Evolutionary conservation across 1,284 basidiomycete genomes (phyloP).

Genomic region (Anthracocystis panici-leucophaei): DNA sequence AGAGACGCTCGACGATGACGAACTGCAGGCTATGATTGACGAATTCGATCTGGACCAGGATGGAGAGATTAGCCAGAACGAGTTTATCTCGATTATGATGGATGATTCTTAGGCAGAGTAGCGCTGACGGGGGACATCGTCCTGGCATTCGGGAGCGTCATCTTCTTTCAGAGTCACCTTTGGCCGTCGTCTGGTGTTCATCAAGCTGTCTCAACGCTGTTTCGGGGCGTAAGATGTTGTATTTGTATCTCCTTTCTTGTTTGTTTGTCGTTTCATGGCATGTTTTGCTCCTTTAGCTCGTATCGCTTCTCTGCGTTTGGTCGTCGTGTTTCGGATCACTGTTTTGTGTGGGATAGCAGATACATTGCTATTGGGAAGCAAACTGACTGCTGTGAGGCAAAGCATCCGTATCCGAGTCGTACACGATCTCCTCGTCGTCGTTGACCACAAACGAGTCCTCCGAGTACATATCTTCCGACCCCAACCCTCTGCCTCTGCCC

Average conservation of each 20-base stretch:
- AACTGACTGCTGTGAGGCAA: constrained; percentile 41
- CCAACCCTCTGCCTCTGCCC: constrained; percentile 11
- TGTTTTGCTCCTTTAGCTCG: constrained; percentile 4
- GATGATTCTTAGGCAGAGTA: constrained; percentile 75
- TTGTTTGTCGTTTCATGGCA: not conserved
- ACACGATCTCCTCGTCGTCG: constrained; percentile 58
- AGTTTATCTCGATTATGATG: constrained; percentile 96
- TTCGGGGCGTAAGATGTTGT: not conserved
- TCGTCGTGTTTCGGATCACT: not conserved
- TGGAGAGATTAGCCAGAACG: constrained; percentile 93
- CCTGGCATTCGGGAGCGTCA: too few species aligned
- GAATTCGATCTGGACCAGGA: constrained; percentile 99
- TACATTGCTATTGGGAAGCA: not conserved
- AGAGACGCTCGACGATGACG: constrained; percentile 94
- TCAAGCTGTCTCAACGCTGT: not conserved
- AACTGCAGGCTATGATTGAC: constrained; percentile 99
- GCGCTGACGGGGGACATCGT: not conserved
- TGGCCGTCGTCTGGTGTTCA: not conserved
- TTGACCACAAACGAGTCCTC: constrained; percentile 63
- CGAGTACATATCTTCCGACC: constrained; percentile 54
- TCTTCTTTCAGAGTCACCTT: not conserved
- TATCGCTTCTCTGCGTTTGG: not conserved
- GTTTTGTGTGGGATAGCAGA: not conserved
- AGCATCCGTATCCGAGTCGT: constrained; percentile 33
- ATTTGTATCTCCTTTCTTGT: constrained; percentile 7